phyloP scores from a whole-genome alignment of 2,329 filamentous ascomycete genomes.

The Epichloe sylvatica region DNA sequence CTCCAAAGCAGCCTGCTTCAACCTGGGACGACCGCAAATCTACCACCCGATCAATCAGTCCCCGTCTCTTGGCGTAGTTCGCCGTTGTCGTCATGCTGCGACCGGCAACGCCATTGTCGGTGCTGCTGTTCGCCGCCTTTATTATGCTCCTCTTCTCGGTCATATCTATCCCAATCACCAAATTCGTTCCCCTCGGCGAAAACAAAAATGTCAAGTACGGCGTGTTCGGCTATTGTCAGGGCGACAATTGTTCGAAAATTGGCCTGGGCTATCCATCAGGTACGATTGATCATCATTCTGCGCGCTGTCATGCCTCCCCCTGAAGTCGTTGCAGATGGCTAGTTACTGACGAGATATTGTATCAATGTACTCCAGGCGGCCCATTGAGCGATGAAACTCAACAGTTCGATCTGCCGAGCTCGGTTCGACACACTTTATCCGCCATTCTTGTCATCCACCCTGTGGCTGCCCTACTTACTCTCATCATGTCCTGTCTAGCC shows the following conservation, averaged over 20 bases:
- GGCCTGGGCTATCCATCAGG: constrained; percentile 56
- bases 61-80: constrained; percentile 9
- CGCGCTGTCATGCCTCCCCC: neutral
- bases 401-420: constrained; percentile 42
- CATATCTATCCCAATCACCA: constrained; percentile 82
- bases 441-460: constrained; percentile 86
- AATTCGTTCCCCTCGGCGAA: constrained; percentile 67
- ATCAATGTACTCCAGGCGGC: neutral
- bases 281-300: constrained; percentile 33
- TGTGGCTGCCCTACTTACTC: constrained; percentile 70
- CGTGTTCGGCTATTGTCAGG: constrained; percentile 78
- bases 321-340: neutral
- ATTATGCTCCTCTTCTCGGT: constrained; percentile 72
- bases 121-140: constrained; percentile 77
- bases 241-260: constrained; percentile 51
- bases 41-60: neutral
- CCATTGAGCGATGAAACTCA: constrained; percentile 14
- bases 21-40: neutral
- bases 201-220: constrained; percentile 71
- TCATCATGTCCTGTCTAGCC: constrained; percentile 72
- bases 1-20: neutral
- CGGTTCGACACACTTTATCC: constrained; percentile 53
- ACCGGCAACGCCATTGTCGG: constrained; percentile 78
- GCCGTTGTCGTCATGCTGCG: constrained; percentile 55
- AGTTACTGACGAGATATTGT: neutral